Conservation (phyloP, 73 alveolate genomes). For the Diophrys sp. region DNA sequence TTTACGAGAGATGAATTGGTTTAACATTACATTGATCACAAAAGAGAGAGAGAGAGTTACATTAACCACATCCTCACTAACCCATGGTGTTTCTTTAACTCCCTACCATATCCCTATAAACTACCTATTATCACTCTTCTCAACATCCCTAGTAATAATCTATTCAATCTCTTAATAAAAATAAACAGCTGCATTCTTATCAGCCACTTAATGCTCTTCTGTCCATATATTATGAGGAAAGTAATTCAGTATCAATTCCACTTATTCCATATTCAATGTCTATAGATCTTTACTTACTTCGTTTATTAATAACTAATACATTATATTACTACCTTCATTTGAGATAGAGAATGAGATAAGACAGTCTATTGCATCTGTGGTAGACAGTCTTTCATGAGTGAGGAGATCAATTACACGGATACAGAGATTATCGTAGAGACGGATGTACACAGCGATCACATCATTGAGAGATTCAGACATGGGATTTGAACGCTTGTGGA, state of each 20-base stretch:
- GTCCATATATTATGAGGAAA: constrained; percentile 1
- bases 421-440: constrained; percentile 33
- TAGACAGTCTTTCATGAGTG: constrained; percentile 4
- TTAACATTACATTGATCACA: too few relatives aligned
- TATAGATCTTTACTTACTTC: constrained; percentile 16
- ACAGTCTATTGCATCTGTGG: constrained; percentile 36
- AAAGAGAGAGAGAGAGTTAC: too few relatives aligned
- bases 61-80: too few relatives aligned
- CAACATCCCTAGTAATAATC: background rate
- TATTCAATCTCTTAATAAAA: too few relatives aligned
- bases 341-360: constrained; percentile 46
- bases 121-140: background rate
- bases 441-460: constrained; percentile 28
- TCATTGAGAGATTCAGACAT: constrained; percentile 20
- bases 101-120: background rate
- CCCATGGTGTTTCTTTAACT: too few relatives aligned
- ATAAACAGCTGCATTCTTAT: background rate
- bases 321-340: constrained; percentile 50
- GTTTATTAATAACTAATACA: constrained; percentile 18
- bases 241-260: constrained; percentile 11
- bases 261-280: constrained; percentile 2
- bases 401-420: constrained; percentile 32
- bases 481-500: background rate
- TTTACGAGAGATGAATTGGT: too few relatives aligned
- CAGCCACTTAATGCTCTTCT: background rate